Conservation (phyloP, 257 asterid genomes). For the Jacaranda mimosifolia region DNA sequence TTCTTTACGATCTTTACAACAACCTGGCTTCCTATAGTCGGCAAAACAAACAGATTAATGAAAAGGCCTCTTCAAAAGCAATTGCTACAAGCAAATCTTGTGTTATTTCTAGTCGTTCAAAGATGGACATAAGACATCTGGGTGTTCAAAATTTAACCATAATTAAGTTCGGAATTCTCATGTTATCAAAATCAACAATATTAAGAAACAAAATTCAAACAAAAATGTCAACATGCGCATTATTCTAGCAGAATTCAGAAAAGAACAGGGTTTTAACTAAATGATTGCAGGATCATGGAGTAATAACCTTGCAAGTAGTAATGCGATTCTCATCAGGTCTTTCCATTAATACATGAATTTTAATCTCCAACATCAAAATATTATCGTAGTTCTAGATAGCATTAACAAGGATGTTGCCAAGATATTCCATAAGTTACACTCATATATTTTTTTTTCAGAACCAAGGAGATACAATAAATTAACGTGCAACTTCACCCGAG, state of each 20-base stretch:
- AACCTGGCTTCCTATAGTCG: conserved; percentile 77
- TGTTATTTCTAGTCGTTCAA: not conserved
- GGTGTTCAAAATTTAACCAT: conserved; percentile 3
- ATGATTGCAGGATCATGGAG: not conserved
- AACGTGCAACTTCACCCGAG: no score
- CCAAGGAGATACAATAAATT: no score
- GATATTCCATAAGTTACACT: no score
- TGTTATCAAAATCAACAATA: not conserved
- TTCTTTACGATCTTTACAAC: conserved; percentile 79
- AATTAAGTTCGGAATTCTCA: not conserved
- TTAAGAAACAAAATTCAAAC: not conserved
- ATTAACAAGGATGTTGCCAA: no score
- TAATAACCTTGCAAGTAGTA: not conserved
- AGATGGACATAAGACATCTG: not conserved
- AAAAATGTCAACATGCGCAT: no score
- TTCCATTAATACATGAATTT: no score
- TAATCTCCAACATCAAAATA: no score
- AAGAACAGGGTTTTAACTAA: not conserved
- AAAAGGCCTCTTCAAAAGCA: not conserved
- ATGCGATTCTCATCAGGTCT: no score
- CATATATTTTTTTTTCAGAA: no score
- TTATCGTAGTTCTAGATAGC: no score
- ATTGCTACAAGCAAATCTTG: not conserved
- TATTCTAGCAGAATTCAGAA: not conserved
- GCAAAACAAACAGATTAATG: conserved; percentile 29